Evolutionary conservation across 2,329 filamentous ascomycete genomes (phyloP), one percentile per base, ranked within the genome.

Genomic region (Chaetothyriales sp.): DNA sequence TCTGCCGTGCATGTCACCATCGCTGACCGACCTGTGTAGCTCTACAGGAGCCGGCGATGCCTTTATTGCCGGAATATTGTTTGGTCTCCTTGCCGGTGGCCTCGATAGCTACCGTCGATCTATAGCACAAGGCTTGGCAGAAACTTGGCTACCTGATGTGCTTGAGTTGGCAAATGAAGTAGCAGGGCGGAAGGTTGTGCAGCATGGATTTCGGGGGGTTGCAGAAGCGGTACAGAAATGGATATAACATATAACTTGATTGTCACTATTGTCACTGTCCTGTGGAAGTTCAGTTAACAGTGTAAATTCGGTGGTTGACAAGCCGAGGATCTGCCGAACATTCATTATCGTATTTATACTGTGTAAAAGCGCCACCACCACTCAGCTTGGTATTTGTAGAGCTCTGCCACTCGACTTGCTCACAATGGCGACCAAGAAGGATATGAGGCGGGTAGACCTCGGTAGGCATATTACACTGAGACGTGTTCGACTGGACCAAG

Each of bases 21-120:
- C 32, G 5, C 32, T 39, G 32, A 39, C 32, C 32, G 1, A 15
- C n/a, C n/a, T n/a, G n/a, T 39, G 5, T 15, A 49, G 47, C 63
- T 74, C 81, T 5, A 75, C 86, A 54, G 84, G 83, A 50, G 83
- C 83, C 44, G 84, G 84, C 57, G 84, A 87, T 61, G 86, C 83
- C 0, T 87, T 87, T 60, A 77, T 83, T 56, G 83, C 83, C 32
- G 83, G 81, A 53, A 78, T 84, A 64, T 66, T 87, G 47, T 75
- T 70, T 61, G 73, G 72, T 55, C 57, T 61, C 44, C 60, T 65
- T 7, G 67, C 73, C 55, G 81, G 77, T 77, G 12, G 28, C 8
- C 2, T 15, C 8, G 5, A 39, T 39, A 12, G 32, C 2, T 2
- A 39, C 2, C 15, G 4, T 39, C 10, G 15, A 15, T 39, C 10